Conservation (phyloP, 495 filamentous ascomycete species). For the Xeromyces bisporus region DNA sequence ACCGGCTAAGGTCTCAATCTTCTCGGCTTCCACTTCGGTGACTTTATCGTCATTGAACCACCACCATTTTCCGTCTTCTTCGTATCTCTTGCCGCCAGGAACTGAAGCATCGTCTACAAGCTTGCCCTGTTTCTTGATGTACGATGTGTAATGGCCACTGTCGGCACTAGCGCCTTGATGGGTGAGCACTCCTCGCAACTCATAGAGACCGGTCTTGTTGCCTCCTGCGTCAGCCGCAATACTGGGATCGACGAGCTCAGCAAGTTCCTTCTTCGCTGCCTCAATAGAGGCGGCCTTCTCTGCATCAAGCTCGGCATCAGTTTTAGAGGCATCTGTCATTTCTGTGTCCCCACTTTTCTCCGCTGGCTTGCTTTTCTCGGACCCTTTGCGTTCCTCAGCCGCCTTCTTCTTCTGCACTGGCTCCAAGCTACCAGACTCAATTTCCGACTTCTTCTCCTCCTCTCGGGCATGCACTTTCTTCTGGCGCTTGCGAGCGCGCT, state of each 20-base stretch:
- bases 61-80: conserved; percentile 93
- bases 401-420: conserved; percentile 35
- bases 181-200: conserved; percentile 87
- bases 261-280: conserved; percentile 67
- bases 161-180: conserved; percentile 95
- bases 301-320: conserved; percentile 78
- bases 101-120: conserved; percentile 39
- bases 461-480: conserved; percentile 52
- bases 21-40: conserved; percentile 75
- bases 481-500: conserved; percentile 73
- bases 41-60: conserved; percentile 99
- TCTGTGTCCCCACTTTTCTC: conserved; percentile 49
- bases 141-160: conserved; percentile 94
- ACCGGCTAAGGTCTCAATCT: conserved; percentile 77
- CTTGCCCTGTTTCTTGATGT: conserved; percentile 74
- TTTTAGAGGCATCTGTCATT: conserved; percentile 71
- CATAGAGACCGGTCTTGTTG: conserved; percentile 87
- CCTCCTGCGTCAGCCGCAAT: conserved; percentile 59
- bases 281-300: conserved; percentile 59
- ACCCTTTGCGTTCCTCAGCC: conserved; percentile 32
- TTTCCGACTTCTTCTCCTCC: conserved; percentile 33
- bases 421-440: conserved; percentile 17
- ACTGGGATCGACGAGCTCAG: conserved; percentile 52
- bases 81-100: conserved; percentile 42
- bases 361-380: conserved; percentile 28